phyloP scores from a whole-genome alignment of 1,284 basidiomycete species.

The Pyrrhoderma lamaoense region DNA sequence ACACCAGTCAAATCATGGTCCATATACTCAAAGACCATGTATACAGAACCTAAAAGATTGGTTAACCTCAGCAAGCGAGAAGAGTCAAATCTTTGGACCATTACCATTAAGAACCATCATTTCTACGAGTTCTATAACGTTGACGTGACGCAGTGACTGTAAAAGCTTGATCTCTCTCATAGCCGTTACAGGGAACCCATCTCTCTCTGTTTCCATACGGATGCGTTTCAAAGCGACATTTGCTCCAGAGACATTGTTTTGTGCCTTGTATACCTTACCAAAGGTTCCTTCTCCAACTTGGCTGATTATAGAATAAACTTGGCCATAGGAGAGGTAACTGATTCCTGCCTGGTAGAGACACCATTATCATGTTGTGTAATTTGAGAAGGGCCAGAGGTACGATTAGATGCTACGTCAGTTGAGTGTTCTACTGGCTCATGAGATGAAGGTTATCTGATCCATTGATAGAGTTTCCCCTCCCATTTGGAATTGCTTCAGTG shows the following conservation, averaged over 20 bases:
- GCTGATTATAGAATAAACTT: slow-evolving; percentile 81
- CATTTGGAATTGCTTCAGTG: not conserved
- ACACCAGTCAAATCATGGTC: slow-evolving; percentile 97
- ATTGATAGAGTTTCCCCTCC: not conserved
- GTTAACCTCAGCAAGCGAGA: slow-evolving; percentile 10
- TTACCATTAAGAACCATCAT: slow-evolving; percentile 97
- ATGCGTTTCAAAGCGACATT: slow-evolving; percentile 95
- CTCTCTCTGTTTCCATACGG: slow-evolving; percentile 95
- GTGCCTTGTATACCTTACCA: slow-evolving; percentile 98
- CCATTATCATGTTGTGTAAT: slow-evolving; percentile 4
- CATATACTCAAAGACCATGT: slow-evolving; percentile 99
- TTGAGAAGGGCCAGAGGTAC: slow-evolving; percentile 5
- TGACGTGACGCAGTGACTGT: slow-evolving; percentile 84
- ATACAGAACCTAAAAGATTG: slow-evolving; percentile 69
- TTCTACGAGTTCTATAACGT: slow-evolving; percentile 86
- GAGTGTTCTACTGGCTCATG: too few relatives aligned
- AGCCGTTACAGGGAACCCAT: slow-evolving; percentile 98
- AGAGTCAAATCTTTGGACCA: slow-evolving; percentile 23
- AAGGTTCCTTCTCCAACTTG: slow-evolving; percentile 99
- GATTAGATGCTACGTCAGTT: too few relatives aligned
- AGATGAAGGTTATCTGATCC: not conserved
- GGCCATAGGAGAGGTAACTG: slow-evolving; percentile 30
- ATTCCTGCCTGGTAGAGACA: not conserved
- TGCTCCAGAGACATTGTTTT: slow-evolving; percentile 66
- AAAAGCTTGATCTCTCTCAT: slow-evolving; percentile 98